A percentile compares a stretch with the other conserved stretches of the same genome.
These are phyloP conservation scores for Delitschia confertaspora DNA, from an alignment of 495 filamentous ascomycete species.

Conservation along the genomic window DNA sequence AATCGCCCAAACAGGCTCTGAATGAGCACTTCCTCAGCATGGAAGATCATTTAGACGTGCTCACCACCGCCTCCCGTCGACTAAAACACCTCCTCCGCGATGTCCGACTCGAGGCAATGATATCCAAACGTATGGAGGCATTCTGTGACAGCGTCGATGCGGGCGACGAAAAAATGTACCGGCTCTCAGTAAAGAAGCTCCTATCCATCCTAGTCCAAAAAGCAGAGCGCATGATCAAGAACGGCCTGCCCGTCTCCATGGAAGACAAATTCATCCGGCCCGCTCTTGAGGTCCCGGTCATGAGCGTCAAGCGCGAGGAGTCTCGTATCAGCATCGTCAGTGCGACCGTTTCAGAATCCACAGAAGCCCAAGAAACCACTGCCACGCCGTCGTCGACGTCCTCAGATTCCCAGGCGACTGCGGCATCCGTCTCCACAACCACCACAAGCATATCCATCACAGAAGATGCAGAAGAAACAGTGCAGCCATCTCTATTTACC, in stretches of 20 bases:
- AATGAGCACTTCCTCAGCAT: constrained; percentile 64
- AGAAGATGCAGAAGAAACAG: background rate
- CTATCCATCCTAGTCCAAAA: constrained; percentile 59
- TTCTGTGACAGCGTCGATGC: constrained; percentile 74
- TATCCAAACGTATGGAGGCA: constrained; percentile 48
- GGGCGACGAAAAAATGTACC: constrained; percentile 74
- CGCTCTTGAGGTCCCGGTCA: constrained; percentile 63
- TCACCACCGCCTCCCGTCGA: constrained; percentile 28
- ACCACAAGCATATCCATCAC: constrained; percentile 3
- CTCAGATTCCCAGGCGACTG: constrained; percentile 19
- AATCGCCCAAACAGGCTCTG: constrained; percentile 34
- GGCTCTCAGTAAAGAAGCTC: constrained; percentile 62
- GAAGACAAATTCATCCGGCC: constrained; percentile 76
- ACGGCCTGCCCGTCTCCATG: constrained; percentile 65
- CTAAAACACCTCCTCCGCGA: constrained; percentile 37
- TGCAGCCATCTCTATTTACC: constrained; percentile 4
- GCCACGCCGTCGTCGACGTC: constrained; percentile 8
- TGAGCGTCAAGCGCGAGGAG: constrained; percentile 34
- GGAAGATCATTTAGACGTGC: constrained; percentile 71
- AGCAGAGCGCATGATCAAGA: constrained; percentile 56
- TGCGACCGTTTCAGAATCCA: constrained; percentile 25
- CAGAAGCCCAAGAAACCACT: constrained; percentile 13
- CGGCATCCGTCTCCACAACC: background rate
- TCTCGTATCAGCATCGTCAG: constrained; percentile 31
- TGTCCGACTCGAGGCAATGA: constrained; percentile 33